Evolutionary conservation across 352 stramenopile species (phyloP), one percentile per base, ranked within the genome.

Genomic region (Aphanomyces euteiches): DNA sequence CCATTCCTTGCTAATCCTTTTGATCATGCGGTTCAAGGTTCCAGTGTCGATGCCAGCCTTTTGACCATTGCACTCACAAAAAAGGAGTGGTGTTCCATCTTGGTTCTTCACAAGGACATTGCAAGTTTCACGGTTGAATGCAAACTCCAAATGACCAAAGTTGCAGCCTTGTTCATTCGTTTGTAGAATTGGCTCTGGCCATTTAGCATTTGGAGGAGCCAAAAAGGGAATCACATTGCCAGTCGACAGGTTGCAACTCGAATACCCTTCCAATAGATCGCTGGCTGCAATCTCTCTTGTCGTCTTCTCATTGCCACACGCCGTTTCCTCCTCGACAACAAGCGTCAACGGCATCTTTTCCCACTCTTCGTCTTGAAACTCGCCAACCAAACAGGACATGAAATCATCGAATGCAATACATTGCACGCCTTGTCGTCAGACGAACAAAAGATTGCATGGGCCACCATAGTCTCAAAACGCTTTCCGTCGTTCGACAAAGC

Each of bases 391-490:
- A 13, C 47, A 47, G 3, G 64, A 1, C 17, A 76, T 66, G 34
- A 79, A 79, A 3, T 73, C 69, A 53, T 67, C 7, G 41, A 79
- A 77, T 65, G 41, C 4, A 45, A 75, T 76, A 37, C 72, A 67
- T 60, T 45, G 68, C 5, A 76, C 72, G 12, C 73, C 73, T 63
- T 76, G 73, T 73, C 64, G 72, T 72, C 72, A 4, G 73, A 79
- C 1, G 69, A 72, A 69, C 72, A 72, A 47, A 79, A 79, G n/a
- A 77, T 72, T 10, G 50, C 53, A 61, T 79, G 75, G 60, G 72
- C 68, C 1, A 74, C 65, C 75, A 79, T 76, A 28, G 72, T 79
- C 59, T 76, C 72, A 40, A 72, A 79, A 8, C 7, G 39, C 5
- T 69, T 75, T 28, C 34, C 69, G 47, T 76, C 69, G 5, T 71